Base-by-base conservation (phyloP, 768 basidiomycete genomes). In the Rhodotorula graminis region DNA sequence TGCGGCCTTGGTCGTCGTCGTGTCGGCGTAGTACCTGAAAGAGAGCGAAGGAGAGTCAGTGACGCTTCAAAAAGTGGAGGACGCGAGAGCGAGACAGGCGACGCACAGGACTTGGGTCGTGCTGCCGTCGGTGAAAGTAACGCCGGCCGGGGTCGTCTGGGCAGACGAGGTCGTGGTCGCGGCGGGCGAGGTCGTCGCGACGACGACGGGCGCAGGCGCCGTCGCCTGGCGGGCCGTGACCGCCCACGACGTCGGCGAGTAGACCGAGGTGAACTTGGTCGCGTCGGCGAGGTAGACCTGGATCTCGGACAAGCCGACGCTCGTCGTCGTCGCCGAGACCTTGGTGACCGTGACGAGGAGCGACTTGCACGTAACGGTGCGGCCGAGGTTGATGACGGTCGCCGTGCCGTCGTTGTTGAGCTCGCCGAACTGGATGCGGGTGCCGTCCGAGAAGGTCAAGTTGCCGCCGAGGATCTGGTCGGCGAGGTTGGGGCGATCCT, bases 401-500 rank as follows among this genome's bases (percentile, higher is more conserved):
- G 66, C 69, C 18, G 66, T 42, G 40, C 64, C 63, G 58, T 53
- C 65, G 57, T 71, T 70, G 57, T 67, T 64, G 44, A 75, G 66
- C 19, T 12, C 9, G 19, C 49, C 57, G 23, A 75, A 64, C 9
- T 65, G 15, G 53, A 75, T 63, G 27, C 46, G 46, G 8, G 62
- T 27, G 29, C 69, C 70, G 50, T 68, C 69, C 27, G 59, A 37
- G 62, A 75, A 71, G 18, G 69, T 67, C 27, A 75, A 18, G 37
- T 63, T 67, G 19, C 73, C 69, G 52, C 47, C 63, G 47, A 66
- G 64, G 44, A 75, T 44, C 47, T 68, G 65, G 60, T 71, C 69
- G 8, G 27, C 27, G 27, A 49, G 19, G 66, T 75, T 68, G 27
- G 69, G 70, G 52, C 67, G 71, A 40, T 73, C 75, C 70, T 71